Conservation (phyloP, 1,284 basidiomycete genomes). For the Sporisorium scitamineum region DNA sequence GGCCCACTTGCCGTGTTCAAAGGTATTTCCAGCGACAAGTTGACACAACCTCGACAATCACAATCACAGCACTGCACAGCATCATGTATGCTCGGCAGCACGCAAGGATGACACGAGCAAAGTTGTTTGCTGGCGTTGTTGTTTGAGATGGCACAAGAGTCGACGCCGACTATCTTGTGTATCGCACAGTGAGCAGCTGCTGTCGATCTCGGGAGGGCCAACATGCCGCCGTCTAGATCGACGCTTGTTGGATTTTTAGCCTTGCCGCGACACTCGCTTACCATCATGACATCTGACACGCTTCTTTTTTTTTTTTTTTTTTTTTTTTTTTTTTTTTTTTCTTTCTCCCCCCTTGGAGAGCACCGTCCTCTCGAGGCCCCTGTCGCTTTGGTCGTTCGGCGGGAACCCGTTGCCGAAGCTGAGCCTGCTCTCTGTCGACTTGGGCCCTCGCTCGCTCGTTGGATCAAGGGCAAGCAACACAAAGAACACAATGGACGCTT, state of each 20-base stretch:
- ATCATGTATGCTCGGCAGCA: no score
- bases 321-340: not conserved
- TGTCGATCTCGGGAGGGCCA: not conserved
- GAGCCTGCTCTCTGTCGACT: no score
- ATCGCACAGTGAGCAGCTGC: not conserved
- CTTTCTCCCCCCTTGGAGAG: not conserved
- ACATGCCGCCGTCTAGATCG: slow-evolving; percentile 21
- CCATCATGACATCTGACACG: not conserved
- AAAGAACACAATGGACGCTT: not conserved
- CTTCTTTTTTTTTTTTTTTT: not conserved
- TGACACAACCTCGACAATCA: not conserved
- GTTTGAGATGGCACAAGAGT: no score
- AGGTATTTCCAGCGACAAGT: not conserved
- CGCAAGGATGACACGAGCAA: not conserved
- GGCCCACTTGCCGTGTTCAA: not conserved
- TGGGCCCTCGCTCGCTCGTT: not conserved
- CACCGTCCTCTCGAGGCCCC: not conserved
- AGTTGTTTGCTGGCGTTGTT: not conserved
- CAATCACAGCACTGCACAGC: not conserved
- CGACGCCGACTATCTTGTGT: not conserved
- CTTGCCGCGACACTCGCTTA: not conserved
- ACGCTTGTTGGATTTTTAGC: not conserved
- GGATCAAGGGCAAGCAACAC: no score
- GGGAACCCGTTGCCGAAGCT: not conserved
- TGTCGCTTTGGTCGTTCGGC: not conserved